phyloP scores from a whole-genome alignment of 371 early-diverging fungal species.

The Zychaea mexicana region DNA sequence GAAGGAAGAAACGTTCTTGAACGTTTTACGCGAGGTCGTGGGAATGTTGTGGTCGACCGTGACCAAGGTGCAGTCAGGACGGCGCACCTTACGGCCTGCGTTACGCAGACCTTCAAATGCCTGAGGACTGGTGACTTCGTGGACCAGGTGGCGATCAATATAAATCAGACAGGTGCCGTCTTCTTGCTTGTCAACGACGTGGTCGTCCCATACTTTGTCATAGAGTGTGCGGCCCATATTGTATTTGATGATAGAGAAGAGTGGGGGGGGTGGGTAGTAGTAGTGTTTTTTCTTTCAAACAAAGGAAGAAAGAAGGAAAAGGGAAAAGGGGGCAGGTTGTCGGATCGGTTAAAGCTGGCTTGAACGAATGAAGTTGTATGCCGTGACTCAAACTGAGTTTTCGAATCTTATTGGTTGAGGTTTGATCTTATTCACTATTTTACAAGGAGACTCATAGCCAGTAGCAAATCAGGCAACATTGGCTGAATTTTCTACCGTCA shows the following conservation, averaged over 20 bases:
- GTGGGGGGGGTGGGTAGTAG: not conserved
- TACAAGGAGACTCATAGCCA: too few species aligned
- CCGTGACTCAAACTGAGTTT: conserved; percentile 12
- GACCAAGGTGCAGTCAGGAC: conserved; percentile 67
- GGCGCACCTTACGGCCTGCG: conserved; percentile 58
- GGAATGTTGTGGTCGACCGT: conserved; percentile 82
- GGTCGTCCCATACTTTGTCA: conserved; percentile 54
- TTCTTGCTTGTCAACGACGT: conserved; percentile 47
- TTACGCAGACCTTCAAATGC: conserved; percentile 72
- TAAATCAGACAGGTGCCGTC: conserved; percentile 69
- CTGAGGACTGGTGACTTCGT: conserved; percentile 70
- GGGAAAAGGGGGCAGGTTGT: not conserved
- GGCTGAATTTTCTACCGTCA: not conserved
- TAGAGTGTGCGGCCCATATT: conserved; percentile 51
- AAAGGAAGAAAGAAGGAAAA: not conserved
- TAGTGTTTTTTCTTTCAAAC: not conserved
- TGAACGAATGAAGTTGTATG: not conserved
- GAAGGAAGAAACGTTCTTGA: conserved; percentile 60
- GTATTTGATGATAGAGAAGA: conserved; percentile 5
- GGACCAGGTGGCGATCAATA: conserved; percentile 73
- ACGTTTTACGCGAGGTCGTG: conserved; percentile 53
- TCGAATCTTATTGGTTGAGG: conserved; percentile 4
- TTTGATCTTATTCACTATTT: too few species aligned
- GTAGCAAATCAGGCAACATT: too few species aligned
- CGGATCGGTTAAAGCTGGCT: not conserved